phyloP scores from a whole-genome alignment of 805 yeast genomes.

The Wickerhamiella siamensis region DNA sequence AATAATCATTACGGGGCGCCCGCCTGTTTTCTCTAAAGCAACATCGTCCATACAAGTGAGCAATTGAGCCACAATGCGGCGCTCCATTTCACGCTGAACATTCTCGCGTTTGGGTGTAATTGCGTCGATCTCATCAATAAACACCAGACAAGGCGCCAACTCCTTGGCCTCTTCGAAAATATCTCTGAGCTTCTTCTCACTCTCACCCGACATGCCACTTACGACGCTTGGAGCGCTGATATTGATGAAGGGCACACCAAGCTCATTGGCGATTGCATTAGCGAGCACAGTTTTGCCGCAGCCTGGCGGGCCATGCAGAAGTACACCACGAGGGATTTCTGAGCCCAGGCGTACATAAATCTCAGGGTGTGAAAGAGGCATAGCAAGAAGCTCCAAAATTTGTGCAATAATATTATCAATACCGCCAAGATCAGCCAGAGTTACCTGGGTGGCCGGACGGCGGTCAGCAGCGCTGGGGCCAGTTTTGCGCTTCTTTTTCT shows the following conservation, averaged over 20 bases:
- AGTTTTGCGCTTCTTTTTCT: constrained; percentile 7
- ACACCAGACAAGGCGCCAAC: constrained; percentile 83
- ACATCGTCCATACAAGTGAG: constrained; percentile 90
- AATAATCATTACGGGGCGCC: constrained; percentile 82
- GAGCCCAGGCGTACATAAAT: constrained; percentile 77
- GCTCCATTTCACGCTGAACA: constrained; percentile 96
- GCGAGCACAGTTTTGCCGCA: constrained; percentile 97
- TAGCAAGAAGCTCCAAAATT: constrained; percentile 75
- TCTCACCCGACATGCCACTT: constrained; percentile 98
- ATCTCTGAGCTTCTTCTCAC: constrained; percentile 87
- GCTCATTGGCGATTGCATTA: constrained; percentile 87
- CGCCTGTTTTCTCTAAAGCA: constrained; percentile 73
- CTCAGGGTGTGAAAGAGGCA: constrained; percentile 90
- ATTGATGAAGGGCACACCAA: constrained; percentile 82
- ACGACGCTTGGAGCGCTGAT: constrained; percentile 93
- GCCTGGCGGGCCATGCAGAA: constrained; percentile 97
- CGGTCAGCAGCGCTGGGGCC: constrained; percentile 2
- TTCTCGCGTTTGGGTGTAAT: constrained; percentile 97
- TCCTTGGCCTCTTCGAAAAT: constrained; percentile 82
- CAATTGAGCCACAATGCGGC: constrained; percentile 89
- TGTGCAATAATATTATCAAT: constrained; percentile 74
- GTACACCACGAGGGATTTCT: constrained; percentile 86
- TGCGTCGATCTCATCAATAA: constrained; percentile 95
- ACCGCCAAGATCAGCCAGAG: constrained; percentile 73
- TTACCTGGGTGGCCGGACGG: constrained; percentile 37